Evolutionary conservation across 2,329 filamentous ascomycete genomes (phyloP).

Genomic region (Sarocladiaceae sp.): DNA sequence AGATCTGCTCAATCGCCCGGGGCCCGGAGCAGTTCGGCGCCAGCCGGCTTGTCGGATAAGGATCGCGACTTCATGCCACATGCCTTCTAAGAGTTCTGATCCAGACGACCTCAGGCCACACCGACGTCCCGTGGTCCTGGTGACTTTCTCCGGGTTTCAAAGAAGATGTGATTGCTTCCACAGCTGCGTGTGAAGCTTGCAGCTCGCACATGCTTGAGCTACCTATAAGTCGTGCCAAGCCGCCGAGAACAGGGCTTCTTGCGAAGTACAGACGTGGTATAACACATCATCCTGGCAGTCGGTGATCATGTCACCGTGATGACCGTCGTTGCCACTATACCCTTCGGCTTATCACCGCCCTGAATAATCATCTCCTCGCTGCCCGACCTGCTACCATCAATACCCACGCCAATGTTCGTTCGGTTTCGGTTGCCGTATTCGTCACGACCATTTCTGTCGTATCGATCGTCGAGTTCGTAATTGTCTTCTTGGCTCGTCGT

Average conservation of each 20-base stretch:
- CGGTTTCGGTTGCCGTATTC: not conserved
- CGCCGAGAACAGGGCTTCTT: not conserved
- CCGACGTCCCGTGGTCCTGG: no score
- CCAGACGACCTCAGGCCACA: no score
- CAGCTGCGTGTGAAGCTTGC: no score
- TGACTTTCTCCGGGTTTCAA: no score
- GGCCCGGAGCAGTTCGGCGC: no score
- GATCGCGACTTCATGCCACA: no score
- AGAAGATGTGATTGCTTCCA: no score
- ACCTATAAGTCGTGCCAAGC: no score
- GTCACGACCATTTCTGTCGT: not conserved
- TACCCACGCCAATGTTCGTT: not conserved
- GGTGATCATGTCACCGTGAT: not conserved
- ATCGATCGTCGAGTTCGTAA: not conserved
- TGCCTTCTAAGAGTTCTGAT: no score
- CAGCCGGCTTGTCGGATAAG: no score
- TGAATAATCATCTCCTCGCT: constrained; percentile 5
- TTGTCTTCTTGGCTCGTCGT: not conserved
- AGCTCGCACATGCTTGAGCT: no score
- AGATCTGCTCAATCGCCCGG: no score
- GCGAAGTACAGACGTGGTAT: not conserved
- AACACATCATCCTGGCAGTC: not conserved
- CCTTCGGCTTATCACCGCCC: not conserved
- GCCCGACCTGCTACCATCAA: constrained; percentile 1
- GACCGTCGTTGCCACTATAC: constrained; percentile 1